Evolutionary conservation across 306 rosid species (phyloP).

Genomic region (Biancaea sappan): DNA sequence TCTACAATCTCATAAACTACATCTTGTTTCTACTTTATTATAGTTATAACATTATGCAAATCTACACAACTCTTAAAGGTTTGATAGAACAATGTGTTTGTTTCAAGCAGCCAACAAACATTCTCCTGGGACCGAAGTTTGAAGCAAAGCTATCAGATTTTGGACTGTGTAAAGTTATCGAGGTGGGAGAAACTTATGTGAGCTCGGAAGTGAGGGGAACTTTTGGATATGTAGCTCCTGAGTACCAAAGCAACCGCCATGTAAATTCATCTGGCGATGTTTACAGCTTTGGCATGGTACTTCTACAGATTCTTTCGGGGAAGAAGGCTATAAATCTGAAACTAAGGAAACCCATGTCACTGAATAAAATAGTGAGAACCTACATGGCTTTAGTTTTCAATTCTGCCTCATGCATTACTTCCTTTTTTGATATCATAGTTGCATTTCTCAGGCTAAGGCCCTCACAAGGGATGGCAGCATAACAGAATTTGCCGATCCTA

Average conservation of each 20-base stretch:
- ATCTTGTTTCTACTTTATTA: background rate
- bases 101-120: constrained; percentile 63
- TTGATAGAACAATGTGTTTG: background rate
- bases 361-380: constrained; percentile 53
- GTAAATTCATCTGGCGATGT: constrained; percentile 64
- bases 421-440: constrained; percentile 13
- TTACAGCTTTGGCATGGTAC: constrained; percentile 65
- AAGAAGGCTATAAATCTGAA: constrained; percentile 61
- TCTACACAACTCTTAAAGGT: background rate
- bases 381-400: background rate
- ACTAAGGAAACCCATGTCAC: constrained; percentile 55
- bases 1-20: background rate
- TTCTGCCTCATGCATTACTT: background rate
- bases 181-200: constrained; percentile 50
- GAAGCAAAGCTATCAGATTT: constrained; percentile 73
- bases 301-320: constrained; percentile 68
- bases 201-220: constrained; percentile 76
- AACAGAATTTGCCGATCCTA: constrained; percentile 43
- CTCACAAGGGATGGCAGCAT: constrained; percentile 36
- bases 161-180: constrained; percentile 61
- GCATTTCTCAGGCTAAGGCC: constrained; percentile 38
- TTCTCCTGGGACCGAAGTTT: constrained; percentile 61
- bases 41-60: background rate
- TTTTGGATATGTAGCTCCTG: constrained; percentile 70
- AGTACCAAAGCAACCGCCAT: constrained; percentile 53